phyloP scores from a whole-genome alignment of 108 stramenopile species.

The Skeletonema costatum region DNA sequence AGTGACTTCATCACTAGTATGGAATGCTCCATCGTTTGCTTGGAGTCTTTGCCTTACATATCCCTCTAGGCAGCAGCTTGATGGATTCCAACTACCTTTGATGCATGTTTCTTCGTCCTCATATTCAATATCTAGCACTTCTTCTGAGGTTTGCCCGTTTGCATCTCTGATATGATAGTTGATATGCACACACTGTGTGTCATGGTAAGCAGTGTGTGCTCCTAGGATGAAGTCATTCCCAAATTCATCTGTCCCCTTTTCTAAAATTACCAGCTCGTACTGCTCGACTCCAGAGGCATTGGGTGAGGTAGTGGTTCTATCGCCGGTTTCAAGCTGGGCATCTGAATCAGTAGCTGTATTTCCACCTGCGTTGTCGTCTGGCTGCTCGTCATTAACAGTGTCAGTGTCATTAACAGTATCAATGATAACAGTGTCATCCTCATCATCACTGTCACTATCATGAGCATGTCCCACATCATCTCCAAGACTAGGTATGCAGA shows the following conservation, averaged over 20 bases:
- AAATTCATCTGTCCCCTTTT: slow-evolving; percentile 6
- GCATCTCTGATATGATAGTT: background rate
- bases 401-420: background rate
- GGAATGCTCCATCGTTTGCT: slow-evolving; percentile 29
- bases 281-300: background rate
- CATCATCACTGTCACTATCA: background rate
- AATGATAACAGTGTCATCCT: background rate
- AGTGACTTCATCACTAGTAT: slow-evolving; percentile 24
- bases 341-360: background rate
- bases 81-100: slow-evolving; percentile 24
- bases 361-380: background rate
- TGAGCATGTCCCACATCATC: background rate
- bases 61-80: slow-evolving; percentile 16
- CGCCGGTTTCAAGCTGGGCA: background rate
- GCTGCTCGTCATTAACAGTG: too few relatives aligned
- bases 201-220: slow-evolving; percentile 24
- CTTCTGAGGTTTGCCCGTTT: background rate
- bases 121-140: slow-evolving; percentile 20
- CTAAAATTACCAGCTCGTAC: slow-evolving; percentile 24
- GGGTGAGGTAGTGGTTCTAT: background rate
- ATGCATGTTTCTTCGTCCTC: slow-evolving; percentile 40
- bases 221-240: slow-evolving; percentile 30
- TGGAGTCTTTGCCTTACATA: slow-evolving; percentile 24
- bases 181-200: slow-evolving; percentile 33
- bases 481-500: slow-evolving; percentile 19